These are phyloP conservation scores for Phellopilus nigrolimitatus DNA, from an alignment of 1,284 basidiomycete genomes.

Conservation along the genomic window DNA sequence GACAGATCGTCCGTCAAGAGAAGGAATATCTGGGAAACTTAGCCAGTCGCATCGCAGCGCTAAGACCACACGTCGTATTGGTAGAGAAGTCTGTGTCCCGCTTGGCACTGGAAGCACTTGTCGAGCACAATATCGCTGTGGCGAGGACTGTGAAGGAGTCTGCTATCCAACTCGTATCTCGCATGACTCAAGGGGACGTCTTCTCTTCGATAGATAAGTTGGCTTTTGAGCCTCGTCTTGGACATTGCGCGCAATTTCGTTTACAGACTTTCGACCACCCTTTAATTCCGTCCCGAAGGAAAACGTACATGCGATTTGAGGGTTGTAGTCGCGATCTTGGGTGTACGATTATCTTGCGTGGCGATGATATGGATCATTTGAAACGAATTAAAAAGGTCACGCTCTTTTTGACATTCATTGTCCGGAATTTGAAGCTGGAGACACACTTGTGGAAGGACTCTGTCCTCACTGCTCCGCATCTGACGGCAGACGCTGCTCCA, in stretches of 20 bases:
- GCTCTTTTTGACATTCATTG: constrained; percentile 87
- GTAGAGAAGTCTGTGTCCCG: constrained; percentile 92
- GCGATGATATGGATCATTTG: constrained; percentile 79
- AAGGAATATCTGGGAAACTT: constrained; percentile 91
- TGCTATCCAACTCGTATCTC: constrained; percentile 82
- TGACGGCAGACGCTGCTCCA: constrained; percentile 63
- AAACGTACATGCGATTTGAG: constrained; percentile 97
- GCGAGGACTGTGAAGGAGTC: constrained; percentile 87
- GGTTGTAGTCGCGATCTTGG: constrained; percentile 91
- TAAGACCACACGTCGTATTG: constrained; percentile 90
- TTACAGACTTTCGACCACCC: constrained; percentile 95
- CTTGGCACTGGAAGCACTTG: constrained; percentile 86
- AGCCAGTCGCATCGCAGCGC: constrained; percentile 82
- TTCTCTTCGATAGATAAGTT: constrained; percentile 95
- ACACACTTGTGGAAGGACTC: constrained; percentile 94
- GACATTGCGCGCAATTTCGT: constrained; percentile 84
- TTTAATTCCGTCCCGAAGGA: constrained; percentile 84
- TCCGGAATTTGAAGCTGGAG: constrained; percentile 90
- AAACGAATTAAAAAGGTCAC: constrained; percentile 89
- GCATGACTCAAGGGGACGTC: constrained; percentile 94
- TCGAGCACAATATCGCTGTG: constrained; percentile 85
- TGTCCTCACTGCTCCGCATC: constrained; percentile 72
- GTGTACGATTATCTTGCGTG: constrained; percentile 90
- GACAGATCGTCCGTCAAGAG: constrained; percentile 90
- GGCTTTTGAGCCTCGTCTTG: constrained; percentile 85